Base-by-base conservation (phyloP, 2,329 filamentous ascomycete species). In the Monilinia polystroma region DNA sequence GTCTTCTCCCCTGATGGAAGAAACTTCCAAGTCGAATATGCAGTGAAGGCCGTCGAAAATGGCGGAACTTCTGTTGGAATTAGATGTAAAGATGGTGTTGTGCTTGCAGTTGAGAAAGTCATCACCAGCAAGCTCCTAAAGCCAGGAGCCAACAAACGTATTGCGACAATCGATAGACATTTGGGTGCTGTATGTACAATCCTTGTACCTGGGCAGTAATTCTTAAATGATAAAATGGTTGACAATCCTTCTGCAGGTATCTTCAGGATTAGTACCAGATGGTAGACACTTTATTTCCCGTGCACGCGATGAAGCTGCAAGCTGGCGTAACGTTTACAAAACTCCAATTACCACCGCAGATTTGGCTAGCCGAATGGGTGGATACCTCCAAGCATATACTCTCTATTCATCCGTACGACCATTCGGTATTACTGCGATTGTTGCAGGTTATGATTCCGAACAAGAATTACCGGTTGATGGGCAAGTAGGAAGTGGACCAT, bases 11-110 rank as follows among this genome's bases (percentile, higher is more conserved):
- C 95, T 73, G 95, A 99, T 82, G 95, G 95, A 78, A 91, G 95
- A 75, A 99, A 99, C 81, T 99, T 99, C 81, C 95, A 99, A 82
- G 92, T 96, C 80, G 95, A 99, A 85, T 99, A 99, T 80, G 95
- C 95, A 73, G 90, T 96, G 75, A 99, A 99, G 85, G 95, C 95
- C 66, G 95, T 99, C 71, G 95, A 99, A 83, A 98, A 96, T 76
- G 95, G 94, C 73, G 94, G 95, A 77, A 99, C 95, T 66, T 93
- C 93, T 64, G 88, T 99, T 79, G 95, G 95, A 74, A 97, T 99
- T 80, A 87, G 93, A 79, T 97, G 93, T 86, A 97, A 96, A 82
- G 93, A 98, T 79, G 95, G 95, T 71, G 91, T 99, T 64, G 93
- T 99, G 70, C 86, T 99, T 72, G 95, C 95, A 53, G 89, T 97